Evolutionary conservation across 179 eudicot species (phyloP).

Genomic region (Gypsophila paniculata): DNA sequence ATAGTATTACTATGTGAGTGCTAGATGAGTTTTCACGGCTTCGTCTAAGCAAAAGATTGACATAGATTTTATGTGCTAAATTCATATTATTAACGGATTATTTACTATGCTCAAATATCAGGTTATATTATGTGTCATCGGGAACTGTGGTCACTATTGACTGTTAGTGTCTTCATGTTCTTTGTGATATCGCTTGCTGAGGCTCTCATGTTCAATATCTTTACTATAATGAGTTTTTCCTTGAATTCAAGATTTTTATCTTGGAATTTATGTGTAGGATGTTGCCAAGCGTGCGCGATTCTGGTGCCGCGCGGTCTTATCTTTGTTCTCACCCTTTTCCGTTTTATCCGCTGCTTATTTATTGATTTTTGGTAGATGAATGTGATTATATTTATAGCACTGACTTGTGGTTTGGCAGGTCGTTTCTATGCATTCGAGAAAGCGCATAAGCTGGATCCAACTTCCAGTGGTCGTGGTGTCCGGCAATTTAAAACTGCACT

Average conservation of each 20-base stretch:
- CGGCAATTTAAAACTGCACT: slow-evolving; percentile 98
- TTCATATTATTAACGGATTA: no score
- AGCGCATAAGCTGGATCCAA: slow-evolving; percentile 91
- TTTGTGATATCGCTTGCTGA: background rate
- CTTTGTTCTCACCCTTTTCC: background rate
- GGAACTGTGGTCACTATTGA: background rate
- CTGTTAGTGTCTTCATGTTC: background rate
- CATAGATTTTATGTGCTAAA: no score
- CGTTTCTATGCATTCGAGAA: slow-evolving; percentile 98
- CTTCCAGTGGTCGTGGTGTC: slow-evolving; percentile 98
- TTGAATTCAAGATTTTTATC: background rate
- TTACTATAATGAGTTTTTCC: no score
- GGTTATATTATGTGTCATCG: background rate
- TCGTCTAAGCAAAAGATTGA: no score
- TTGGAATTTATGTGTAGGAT: background rate
- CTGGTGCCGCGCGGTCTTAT: background rate
- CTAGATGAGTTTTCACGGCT: no score
- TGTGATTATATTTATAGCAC: background rate
- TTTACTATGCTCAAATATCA: background rate
- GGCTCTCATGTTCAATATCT: no score
- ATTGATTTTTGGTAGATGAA: background rate
- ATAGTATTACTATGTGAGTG: no score
- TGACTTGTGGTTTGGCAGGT: slow-evolving; percentile 46
- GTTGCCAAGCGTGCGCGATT: background rate
- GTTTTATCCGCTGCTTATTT: background rate